These are phyloP conservation scores for Podaxis pistillaris DNA, from an alignment of 768 basidiomycete genomes.

Conservation along the genomic window DNA sequence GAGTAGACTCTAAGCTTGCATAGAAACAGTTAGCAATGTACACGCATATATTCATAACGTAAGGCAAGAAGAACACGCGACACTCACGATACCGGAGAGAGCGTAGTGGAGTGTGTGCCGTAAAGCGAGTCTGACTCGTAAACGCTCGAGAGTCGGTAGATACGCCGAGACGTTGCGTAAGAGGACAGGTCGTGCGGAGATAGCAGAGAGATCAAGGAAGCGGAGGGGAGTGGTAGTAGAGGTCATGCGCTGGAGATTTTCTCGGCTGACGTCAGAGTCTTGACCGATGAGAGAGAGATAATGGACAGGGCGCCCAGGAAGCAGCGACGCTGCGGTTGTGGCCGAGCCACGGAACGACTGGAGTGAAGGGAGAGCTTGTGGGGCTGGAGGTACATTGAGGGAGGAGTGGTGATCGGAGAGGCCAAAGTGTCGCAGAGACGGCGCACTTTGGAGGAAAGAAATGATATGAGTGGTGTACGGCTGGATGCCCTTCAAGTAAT, in stretches of 20 bases:
- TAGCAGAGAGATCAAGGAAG: constrained; percentile 56
- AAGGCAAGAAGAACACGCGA: constrained; percentile 12
- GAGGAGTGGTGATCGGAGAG: constrained; percentile 44
- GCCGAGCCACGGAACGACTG: constrained; percentile 59
- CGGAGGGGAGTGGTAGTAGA: constrained; percentile 46
- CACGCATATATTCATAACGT: constrained; percentile 11
- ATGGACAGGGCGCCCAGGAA: constrained; percentile 61
- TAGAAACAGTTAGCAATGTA: constrained; percentile 6
- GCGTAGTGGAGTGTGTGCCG: constrained; percentile 66
- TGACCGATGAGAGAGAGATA: constrained; percentile 54
- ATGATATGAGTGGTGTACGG: constrained; percentile 39
- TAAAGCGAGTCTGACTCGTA: constrained; percentile 58
- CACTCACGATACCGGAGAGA: constrained; percentile 64
- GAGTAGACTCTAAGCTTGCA: constrained; percentile 46
- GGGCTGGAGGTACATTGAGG: constrained; percentile 36
- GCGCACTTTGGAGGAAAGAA: constrained; percentile 41
- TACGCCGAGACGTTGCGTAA: constrained; percentile 54
- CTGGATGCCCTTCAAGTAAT: constrained; percentile 40
- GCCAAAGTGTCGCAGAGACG: constrained; percentile 43
- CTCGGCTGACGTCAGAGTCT: constrained; percentile 52
- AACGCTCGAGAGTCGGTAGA: constrained; percentile 46
- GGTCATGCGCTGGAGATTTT: constrained; percentile 51
- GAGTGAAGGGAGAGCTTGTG: constrained; percentile 43
- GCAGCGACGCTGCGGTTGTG: constrained; percentile 53
- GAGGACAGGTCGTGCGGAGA: constrained; percentile 56